Base-by-base conservation (phyloP, 163 green algal genomes). In the Scenedesmus sp. region DNA sequence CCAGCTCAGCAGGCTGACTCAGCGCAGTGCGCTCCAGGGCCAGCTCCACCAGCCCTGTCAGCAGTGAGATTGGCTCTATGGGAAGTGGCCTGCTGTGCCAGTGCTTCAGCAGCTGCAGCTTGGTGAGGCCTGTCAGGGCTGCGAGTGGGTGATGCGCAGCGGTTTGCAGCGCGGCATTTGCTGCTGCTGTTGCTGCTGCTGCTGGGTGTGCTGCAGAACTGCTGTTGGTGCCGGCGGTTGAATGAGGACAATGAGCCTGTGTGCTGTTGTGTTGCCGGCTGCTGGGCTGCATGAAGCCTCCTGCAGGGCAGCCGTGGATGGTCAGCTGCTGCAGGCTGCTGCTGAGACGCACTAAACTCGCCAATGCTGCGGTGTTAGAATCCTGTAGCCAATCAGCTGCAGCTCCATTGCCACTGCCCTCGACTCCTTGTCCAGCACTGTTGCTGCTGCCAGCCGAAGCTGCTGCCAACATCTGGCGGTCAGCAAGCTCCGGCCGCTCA, bases 61-160 rank as follows among this genome's bases (percentile, higher is more conserved):
- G 87, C 3, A 34, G n/a, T 34, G 87, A 46, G 5, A 87, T 20
- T 4, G 87, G 87, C 18, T 18, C 4, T 5, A 91, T 5, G 13
- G 87, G 74, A 15, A 87, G 55, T 1, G 73, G 87, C 16, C 70
- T 20, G 57, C 6, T 54, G 87, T 23, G 26, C 87, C 87, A 91
- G 16, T 91, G 76, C 87, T 91, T 91, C 10, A 81, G 57, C 0
- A 91, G 76, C n/a, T 55, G 60, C 57, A 91, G 76, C 34, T 91
- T 91, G 23, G 76, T 87, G 1, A 91, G 59, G 2, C 87, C 87
- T 82, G 76, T 70, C 1, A 91, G 62, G 4, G 57, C 59, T 60
- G 87, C 57, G 7, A 91, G 57, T 16, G 74, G 86, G 18, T 89
- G 85, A 26, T 82, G 86, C 86, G 26, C 2, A 5, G n/a, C 23